Evolutionary conservation across 352 stramenopile species (phyloP).

Genomic region (Pythium periplocum): DNA sequence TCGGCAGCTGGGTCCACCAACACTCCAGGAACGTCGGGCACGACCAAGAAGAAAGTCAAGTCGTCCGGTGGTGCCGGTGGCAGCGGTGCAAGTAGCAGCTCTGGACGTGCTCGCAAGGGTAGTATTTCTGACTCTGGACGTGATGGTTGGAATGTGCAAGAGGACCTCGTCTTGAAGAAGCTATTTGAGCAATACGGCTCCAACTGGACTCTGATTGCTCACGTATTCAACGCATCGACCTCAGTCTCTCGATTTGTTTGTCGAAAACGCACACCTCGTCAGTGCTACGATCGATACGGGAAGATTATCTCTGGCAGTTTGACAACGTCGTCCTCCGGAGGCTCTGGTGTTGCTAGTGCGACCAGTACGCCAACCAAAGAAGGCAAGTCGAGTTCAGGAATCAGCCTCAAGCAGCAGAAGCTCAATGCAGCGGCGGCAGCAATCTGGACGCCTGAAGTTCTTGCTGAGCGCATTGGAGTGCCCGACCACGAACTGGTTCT

Average conservation of each 20-base stretch:
- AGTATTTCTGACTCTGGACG: slow-evolving; percentile 55
- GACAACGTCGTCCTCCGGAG: slow-evolving; percentile 7
- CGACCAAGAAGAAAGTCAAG: slow-evolving; percentile 64
- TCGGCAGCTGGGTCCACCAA: slow-evolving; percentile 3
- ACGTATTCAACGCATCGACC: slow-evolving; percentile 74
- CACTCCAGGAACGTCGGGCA: slow-evolving; percentile 10
- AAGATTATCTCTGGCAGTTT: slow-evolving; percentile 73
- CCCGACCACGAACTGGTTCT: slow-evolving; percentile 48
- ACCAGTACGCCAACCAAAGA: slow-evolving; percentile 31
- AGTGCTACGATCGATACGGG: slow-evolving; percentile 84
- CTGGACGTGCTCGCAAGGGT: slow-evolving; percentile 40
- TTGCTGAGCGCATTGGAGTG: slow-evolving; percentile 61
- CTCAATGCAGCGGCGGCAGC: slow-evolving; percentile 25
- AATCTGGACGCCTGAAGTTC: slow-evolving; percentile 34
- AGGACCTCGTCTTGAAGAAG: slow-evolving; percentile 80
- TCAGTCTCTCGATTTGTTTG: slow-evolving; percentile 69
- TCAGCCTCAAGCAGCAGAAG: slow-evolving; percentile 37
- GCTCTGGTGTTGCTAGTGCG: slow-evolving; percentile 1
- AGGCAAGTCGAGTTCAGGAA: slow-evolving; percentile 17
- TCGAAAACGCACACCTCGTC: slow-evolving; percentile 68
- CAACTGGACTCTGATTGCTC: slow-evolving; percentile 85
- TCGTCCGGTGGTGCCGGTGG: slow-evolving; percentile 10
- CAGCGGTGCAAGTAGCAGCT: slow-evolving; percentile 14
- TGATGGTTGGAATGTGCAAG: slow-evolving; percentile 61
- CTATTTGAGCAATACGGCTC: slow-evolving; percentile 81